Percentiles rank a stretch among this genome's conserved stretches.
Conservation (phyloP, 257 asterid genomes). For the Verbascum thapsus region DNA sequence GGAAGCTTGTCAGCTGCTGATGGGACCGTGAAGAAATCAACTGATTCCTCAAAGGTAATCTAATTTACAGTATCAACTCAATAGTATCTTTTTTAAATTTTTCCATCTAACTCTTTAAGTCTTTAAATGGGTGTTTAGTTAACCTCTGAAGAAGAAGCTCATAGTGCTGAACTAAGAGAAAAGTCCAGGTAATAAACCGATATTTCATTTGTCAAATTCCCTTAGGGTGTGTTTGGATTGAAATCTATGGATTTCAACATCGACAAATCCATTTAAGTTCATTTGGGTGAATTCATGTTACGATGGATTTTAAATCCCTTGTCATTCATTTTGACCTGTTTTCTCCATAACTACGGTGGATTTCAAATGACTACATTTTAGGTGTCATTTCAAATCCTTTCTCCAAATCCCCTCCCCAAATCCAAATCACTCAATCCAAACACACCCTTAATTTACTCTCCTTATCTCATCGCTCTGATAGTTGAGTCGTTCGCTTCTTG, state of each 20-base stretch:
- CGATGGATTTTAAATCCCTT: too few relatives aligned
- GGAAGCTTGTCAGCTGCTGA: slow-evolving; percentile 44
- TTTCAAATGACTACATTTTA: too few relatives aligned
- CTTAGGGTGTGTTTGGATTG: too few relatives aligned
- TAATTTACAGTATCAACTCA: not conserved
- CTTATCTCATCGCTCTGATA: slow-evolving; percentile 6
- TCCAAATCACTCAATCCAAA: too few relatives aligned
- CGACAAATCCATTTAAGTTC: too few relatives aligned
- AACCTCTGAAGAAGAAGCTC: slow-evolving; percentile 48
- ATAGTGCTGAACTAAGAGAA: slow-evolving; percentile 55
- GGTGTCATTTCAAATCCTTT: too few relatives aligned
- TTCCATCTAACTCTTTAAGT: slow-evolving; percentile 18
- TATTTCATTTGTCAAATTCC: slow-evolving; percentile 20
- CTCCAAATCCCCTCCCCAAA: too few relatives aligned
- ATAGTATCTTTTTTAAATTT: not conserved
- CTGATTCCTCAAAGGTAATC: slow-evolving; percentile 52
- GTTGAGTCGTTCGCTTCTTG: slow-evolving; percentile 19
- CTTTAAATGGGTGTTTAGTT: slow-evolving; percentile 39
- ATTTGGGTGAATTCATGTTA: too few relatives aligned
- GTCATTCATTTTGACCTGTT: too few relatives aligned
- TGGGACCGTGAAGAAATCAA: slow-evolving; percentile 50
- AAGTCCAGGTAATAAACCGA: slow-evolving; percentile 57
- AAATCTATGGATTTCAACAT: too few relatives aligned
- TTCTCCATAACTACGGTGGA: too few relatives aligned
- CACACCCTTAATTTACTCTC: too few relatives aligned